Base-by-base conservation (phyloP, 140 eudicot genomes). In the Ambrosia hybrid region DNA sequence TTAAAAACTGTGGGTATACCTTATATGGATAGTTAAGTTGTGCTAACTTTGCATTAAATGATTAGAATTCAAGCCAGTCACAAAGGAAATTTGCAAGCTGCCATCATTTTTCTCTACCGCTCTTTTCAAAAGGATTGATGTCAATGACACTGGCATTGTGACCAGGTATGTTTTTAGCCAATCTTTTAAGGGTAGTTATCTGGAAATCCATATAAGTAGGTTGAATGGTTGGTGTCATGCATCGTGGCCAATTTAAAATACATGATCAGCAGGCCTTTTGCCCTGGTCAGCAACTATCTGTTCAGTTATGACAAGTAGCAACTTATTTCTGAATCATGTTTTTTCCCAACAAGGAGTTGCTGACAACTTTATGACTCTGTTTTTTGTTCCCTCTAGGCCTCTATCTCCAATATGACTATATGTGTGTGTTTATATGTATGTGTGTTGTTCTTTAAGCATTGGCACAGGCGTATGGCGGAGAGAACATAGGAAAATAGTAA, bases 31-130 rank as follows among this genome's bases (percentile, higher is more conserved):
- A 37, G 56, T 60, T 65, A 49, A 51, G 10, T 36, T 36, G 78
- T 74, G 64, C 78, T 52, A 58, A 39, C 33, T 67, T 70, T 64
- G 45, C 46, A 38, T 73, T 72, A 78, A 36, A 66, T 63, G 68
- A 15, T 5, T 87, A 92, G 98, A 92, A 78, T 92, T 92, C 30
- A 92, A 92, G 75, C 88, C 82, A 26, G 87, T 92, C 53, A 92
- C 98, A 89, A 92, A 83, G 98, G 89, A 76, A 85, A 89, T 21
- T 14, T 92, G 96, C 90, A 92, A 92, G 92, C 85, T 92, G 38
- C 96, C 98, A 33, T 92, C 98, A 45, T 92, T 92, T 81, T 87
- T 89, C 84, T 89, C 95, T 72, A 74, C 90, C 65, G 86, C 87
- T 1, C 90, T 92, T 39, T 89, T 89, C 71, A 88, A 75, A 74